Evolutionary conservation across 805 yeast genomes (phyloP), one percentile per base, ranked within the genome.

Genomic region (Suhomyces sp.): DNA sequence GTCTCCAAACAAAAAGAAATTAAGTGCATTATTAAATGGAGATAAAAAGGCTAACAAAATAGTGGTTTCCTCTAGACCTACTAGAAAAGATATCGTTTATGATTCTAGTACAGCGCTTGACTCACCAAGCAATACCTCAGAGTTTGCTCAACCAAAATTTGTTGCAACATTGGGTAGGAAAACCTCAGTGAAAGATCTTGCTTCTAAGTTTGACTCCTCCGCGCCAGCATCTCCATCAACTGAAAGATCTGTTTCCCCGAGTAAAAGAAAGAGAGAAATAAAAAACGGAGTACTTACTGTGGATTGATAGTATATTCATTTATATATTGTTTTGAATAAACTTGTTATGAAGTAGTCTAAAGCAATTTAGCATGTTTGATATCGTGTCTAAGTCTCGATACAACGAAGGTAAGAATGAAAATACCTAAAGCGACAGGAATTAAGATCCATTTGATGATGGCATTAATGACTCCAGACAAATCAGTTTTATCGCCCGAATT

Each of bases 291-390:
- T 51, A 22, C 17, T 46, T 12, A n/a, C 8, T 8, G 51, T 51
- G 9, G 54, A 51, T 13, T 51, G 42, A 47, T 29, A 13, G 33
- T 9, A 19, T 42, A 23, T 15, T 24, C 23, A 31, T 35, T 26
- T 44, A 31, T 49, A 44, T 19, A 41, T 27, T 23, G 33, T n/a
- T 33, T n/a, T 33, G 36, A 33, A 6, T 33, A 33, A 33, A 33
- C 36, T n/a, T 17, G 36, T 33, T 33, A n/a, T n/a, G 9, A 33
- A n/a, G 36, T 33, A 17, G 17, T 27, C 68, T 64, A 83, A 52
- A 84, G 72, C 45, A 85, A 71, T 57, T 85, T 85, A 7, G 86
- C 72, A 60, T 82, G 86, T 23, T 47, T 84, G 52, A 85, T 82
- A 57, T 85, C 88, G 57, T 74, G 81, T 69, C 87, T 80, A 44